Evolutionary conservation across 495 filamentous ascomycete species (phyloP).

Genomic region (Staphylotrichum tortipilum): DNA sequence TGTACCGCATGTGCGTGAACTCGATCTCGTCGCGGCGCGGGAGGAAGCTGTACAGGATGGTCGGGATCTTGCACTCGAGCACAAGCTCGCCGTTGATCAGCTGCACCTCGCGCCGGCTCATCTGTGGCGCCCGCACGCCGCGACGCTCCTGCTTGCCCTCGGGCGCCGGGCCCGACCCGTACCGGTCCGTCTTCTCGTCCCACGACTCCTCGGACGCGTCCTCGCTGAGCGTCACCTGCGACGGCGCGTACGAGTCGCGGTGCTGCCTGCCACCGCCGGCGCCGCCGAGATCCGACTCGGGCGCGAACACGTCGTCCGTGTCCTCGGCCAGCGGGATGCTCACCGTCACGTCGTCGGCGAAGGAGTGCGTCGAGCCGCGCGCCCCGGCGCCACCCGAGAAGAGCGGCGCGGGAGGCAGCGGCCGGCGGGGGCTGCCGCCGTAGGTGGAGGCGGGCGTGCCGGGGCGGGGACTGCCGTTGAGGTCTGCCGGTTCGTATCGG

Average conservation of each 20-base stretch:
- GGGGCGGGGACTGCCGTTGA: slow-evolving; percentile 83
- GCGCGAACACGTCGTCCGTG: slow-evolving; percentile 71
- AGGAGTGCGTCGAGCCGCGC: slow-evolving; percentile 26
- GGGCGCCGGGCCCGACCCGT: slow-evolving; percentile 84
- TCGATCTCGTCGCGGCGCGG: slow-evolving; percentile 87
- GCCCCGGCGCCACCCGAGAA: slow-evolving; percentile 48
- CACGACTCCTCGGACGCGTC: slow-evolving; percentile 30
- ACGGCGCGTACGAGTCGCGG: slow-evolving; percentile 57
- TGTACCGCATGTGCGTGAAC: slow-evolving; percentile 99
- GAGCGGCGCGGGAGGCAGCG: slow-evolving; percentile 87
- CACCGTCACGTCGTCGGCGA: slow-evolving; percentile 46
- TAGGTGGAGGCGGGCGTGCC: slow-evolving; percentile 85
- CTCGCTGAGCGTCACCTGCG: slow-evolving; percentile 40
- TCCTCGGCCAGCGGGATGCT: slow-evolving; percentile 50
- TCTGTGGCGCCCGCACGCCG: slow-evolving; percentile 75
- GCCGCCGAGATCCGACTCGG: slow-evolving; percentile 44
- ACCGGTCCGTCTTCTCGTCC: slow-evolving; percentile 58
- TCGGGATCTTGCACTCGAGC: slow-evolving; percentile 97
- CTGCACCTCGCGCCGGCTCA: slow-evolving; percentile 87
- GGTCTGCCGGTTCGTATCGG: slow-evolving; percentile 73
- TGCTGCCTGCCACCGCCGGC: slow-evolving; percentile 31
- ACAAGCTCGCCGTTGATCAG: slow-evolving; percentile 97
- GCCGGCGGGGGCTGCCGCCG: slow-evolving; percentile 72
- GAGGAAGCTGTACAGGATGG: slow-evolving; percentile 90
- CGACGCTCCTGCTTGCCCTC: slow-evolving; percentile 74